Evolutionary conservation across 495 filamentous ascomycete species (phyloP), one percentile per base, ranked within the genome.

Genomic region (Penicillium bovifimosum): DNA sequence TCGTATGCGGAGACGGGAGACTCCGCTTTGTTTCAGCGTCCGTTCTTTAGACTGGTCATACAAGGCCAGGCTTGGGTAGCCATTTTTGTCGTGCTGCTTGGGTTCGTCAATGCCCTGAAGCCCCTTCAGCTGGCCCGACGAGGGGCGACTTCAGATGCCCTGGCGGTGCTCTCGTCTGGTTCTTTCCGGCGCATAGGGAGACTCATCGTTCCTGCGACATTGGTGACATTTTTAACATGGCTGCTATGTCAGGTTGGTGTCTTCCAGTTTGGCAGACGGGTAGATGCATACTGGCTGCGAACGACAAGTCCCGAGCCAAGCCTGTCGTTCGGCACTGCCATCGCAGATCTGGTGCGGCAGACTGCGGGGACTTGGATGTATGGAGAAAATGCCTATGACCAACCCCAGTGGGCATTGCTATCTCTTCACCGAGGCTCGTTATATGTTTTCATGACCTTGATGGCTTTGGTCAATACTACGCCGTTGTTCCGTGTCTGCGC

Each of bases 61-160:
- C 53, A 55, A 26, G 46, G 53, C 29, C 48, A 52, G 20, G 47
- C 54, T 0, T 52, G 54, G 47, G 47, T 56, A 1, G 54, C 53
- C 34, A 46, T 56, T 9, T 56, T 56, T 13, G 10, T 52, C 7
- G 42, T 56, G n/a, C 20, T 52, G 16, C 54, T 56, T 9, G 54
- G 54, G 5, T 55, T 50, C 18, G 53, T 56, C 3, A 52, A 55
- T 50, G 42, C 53, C 14, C 48, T 51, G 17, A 56, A 56, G 28
- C 47, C 54, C 3, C 42, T 51, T 20, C 54, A 52, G n/a, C 42
- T 56, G n/a, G 47, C 54, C n/a, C 35, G 54, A 20, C 41, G 41
- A 9, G 54, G 54, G 10, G 47, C 47, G 8, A 46, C 33, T 7
- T 14, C 47, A 14, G 54, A 56, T 24, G 47, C 54, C 10, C 54